Base-by-base conservation (phyloP, 2,329 filamentous ascomycete genomes). In the Fusarium sacchari region DNA sequence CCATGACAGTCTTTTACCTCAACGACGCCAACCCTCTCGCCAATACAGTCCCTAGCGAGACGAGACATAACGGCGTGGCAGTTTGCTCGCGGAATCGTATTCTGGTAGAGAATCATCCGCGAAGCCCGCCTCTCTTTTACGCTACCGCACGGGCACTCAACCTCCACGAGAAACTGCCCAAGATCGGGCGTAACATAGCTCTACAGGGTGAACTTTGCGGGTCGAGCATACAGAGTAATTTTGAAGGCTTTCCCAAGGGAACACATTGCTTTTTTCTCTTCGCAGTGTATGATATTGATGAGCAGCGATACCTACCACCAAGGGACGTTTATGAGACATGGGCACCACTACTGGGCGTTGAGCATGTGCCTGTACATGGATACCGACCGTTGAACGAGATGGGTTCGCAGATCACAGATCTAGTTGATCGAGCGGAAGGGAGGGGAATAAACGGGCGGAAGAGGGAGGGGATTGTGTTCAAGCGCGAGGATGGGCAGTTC, bases 1-100 rank as follows among this genome's bases (percentile, higher is more conserved):
- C 79, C 18, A 83, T 83, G 79, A 81, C 81, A 1, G 73, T 80
- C 28, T 84, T 84, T 74, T 84, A 81, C 55, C 56, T 84, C 61
- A 56, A 67, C 36, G 60, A 68, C 24, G 49, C 74, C 28, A 79
- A 74, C 28, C 69, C 61, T 6, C 59, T 74, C 55, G 74, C 60
- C 43, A 20, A 28, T 12, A 40, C 49, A 15, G 73, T 82, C 10
- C 72, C 76, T 13, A 44, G 59, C 60, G 10, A 58, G 24, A 32
- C 69, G 26, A 49, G 13, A 22, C 44, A 24, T 13, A 55, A 58
- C 5, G 64, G 70, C 13, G 65, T 76, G 14, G 70, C 72, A 39
- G 76, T 77, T 12, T 77, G 76, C 44, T 76, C 76, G 17, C 70
- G 76, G 46, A 77, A 77, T 50, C 49, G 74, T 11, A 61, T 71